Evolutionary conservation across 306 rosid genomes (phyloP).

Genomic region (Vigna nakashimae): DNA sequence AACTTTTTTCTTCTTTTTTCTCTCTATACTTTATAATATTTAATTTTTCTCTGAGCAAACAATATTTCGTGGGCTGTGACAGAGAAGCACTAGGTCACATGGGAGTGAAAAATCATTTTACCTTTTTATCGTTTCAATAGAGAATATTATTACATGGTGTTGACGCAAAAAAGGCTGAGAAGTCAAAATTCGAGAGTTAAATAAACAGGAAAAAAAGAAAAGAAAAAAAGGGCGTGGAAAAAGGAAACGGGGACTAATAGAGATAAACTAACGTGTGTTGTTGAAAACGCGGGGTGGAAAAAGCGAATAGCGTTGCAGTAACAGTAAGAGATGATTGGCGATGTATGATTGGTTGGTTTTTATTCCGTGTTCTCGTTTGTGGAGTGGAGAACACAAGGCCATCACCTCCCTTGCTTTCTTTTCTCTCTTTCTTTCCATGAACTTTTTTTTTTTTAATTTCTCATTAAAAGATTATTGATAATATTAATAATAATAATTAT

Average conservation of each 20-base stretch:
- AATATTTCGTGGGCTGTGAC: background rate
- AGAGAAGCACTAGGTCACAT: background rate
- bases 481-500: background rate
- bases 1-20: background rate
- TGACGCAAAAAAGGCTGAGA: conserved; percentile 7
- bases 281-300: conserved; percentile 41
- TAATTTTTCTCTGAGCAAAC: background rate
- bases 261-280: conserved; percentile 31
- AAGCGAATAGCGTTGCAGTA: conserved; percentile 18
- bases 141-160: background rate
- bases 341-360: conserved; percentile 73
- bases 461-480: background rate
- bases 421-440: conserved; percentile 17
- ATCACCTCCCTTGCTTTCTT: conserved; percentile 40
- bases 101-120: background rate
- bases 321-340: conserved; percentile 28
- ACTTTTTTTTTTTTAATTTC: background rate
- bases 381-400: conserved; percentile 84
- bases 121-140: background rate
- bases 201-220: background rate
- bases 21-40: background rate
- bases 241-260: background rate
- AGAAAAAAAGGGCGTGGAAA: background rate
- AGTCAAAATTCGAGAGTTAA: conserved; percentile 18
- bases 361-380: conserved; percentile 83